These are phyloP conservation scores for Rhizoctonia solani DNA, from an alignment of 1,284 basidiomycete genomes.

Conservation along the genomic window DNA sequence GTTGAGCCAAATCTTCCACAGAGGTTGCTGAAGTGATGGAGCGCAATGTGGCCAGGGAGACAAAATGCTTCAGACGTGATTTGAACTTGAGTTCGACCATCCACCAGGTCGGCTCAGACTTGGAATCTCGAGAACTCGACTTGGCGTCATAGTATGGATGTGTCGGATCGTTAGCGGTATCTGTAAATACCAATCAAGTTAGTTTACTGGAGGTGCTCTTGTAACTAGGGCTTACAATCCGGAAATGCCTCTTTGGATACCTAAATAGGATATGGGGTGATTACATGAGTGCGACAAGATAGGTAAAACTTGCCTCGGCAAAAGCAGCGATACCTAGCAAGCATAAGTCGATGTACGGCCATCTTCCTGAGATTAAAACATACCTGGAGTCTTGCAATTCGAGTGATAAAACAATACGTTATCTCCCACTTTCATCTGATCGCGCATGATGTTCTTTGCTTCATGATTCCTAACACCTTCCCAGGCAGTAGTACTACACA, in stretches of 20 bases:
- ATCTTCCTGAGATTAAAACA: constrained; percentile 38
- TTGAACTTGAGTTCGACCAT: constrained; percentile 85
- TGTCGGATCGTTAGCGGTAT: constrained; percentile 81
- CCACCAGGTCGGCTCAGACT: constrained; percentile 62
- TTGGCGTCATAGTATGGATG: constrained; percentile 92
- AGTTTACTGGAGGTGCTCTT: too few relatives aligned
- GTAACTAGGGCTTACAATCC: constrained; percentile 84
- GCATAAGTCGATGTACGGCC: constrained; percentile 19
- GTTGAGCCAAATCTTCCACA: constrained; percentile 59
- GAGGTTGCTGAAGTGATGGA: constrained; percentile 47
- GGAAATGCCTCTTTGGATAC: constrained; percentile 85
- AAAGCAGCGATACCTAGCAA: constrained; percentile 77
- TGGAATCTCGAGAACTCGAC: constrained; percentile 41
- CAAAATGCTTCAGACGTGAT: constrained; percentile 70
- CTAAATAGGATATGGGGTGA: constrained; percentile 47
- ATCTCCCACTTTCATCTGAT: constrained; percentile 81
- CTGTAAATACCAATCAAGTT: too few relatives aligned
- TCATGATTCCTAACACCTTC: constrained; percentile 92
- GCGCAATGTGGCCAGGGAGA: constrained; percentile 79
- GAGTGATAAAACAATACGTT: constrained; percentile 72
- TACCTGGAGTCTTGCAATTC: constrained; percentile 87
- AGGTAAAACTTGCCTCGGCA: constrained; percentile 61
- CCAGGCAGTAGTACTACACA: constrained; percentile 72
- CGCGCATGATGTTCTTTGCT: constrained; percentile 84
- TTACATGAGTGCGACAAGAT: background rate